These are phyloP conservation scores for Phytophthora cryptogea DNA, from an alignment of 352 stramenopile species.

Conservation along the genomic window DNA sequence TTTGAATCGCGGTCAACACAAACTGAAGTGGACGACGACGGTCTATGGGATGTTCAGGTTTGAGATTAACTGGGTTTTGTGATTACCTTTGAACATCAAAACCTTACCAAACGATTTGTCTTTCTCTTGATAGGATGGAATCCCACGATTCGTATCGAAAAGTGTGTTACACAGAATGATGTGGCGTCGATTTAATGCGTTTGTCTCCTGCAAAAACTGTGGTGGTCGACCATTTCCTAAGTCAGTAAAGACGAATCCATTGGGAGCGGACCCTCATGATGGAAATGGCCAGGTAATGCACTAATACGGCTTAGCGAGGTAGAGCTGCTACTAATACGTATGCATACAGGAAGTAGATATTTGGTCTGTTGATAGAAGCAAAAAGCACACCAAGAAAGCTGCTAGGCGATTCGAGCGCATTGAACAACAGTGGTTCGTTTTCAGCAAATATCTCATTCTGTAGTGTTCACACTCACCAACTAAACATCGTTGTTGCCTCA, in stretches of 20 bases:
- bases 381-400: conserved; percentile 55
- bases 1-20: conserved; percentile 40
- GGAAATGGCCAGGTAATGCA: conserved; percentile 25
- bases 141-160: conserved; percentile 67
- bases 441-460: not conserved
- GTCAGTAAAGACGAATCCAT: conserved; percentile 25
- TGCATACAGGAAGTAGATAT: conserved; percentile 59
- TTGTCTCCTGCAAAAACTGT: conserved; percentile 73
- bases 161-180: conserved; percentile 46
- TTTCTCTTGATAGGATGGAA: conserved; percentile 43
- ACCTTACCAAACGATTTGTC: not conserved
- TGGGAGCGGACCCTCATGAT: conserved; percentile 12
- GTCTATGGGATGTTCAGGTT: conserved; percentile 70
- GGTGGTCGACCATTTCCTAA: conserved; percentile 49
- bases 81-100: not conserved
- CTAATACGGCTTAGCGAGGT: not conserved
- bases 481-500: not conserved
- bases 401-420: conserved; percentile 45
- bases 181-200: conserved; percentile 75
- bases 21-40: conserved; percentile 74
- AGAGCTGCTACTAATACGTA: not conserved
- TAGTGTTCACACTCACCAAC: not conserved
- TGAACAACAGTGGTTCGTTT: conserved; percentile 53
- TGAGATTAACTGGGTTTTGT: not conserved
- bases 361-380: conserved; percentile 54